A percentile compares a stretch with the other conserved stretches of the same genome.
Conservation (phyloP, 805 yeast genomes). For the Yarrowia sp. region DNA sequence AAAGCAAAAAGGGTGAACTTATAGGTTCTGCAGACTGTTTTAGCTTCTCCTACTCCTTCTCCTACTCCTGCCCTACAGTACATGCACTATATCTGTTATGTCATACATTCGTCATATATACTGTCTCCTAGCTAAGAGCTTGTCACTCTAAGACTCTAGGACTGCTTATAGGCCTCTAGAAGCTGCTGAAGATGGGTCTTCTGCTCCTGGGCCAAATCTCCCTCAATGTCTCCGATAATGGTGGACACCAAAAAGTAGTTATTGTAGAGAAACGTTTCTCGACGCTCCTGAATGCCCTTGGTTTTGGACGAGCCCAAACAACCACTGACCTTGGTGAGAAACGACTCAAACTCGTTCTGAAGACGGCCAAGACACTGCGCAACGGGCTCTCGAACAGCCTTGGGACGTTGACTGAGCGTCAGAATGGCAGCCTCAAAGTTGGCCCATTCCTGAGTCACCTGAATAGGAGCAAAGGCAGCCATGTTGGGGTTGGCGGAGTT, state of each 20-base stretch:
- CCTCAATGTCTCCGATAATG: slow-evolving; percentile 48
- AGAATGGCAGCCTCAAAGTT: slow-evolving; percentile 67
- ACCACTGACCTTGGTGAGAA: slow-evolving; percentile 65
- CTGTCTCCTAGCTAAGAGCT: not conserved
- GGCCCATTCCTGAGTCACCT: slow-evolving; percentile 76
- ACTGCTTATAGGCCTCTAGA: slow-evolving; percentile 43
- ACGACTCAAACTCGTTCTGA: slow-evolving; percentile 74
- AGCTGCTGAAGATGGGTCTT: slow-evolving; percentile 46
- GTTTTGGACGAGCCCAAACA: slow-evolving; percentile 32
- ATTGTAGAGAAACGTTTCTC: slow-evolving; percentile 69
- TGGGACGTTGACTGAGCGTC: slow-evolving; percentile 45
- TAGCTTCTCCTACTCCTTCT: too few relatives aligned
- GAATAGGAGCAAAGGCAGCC: slow-evolving; percentile 39
- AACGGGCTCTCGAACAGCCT: slow-evolving; percentile 59
- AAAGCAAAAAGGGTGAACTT: too few relatives aligned
- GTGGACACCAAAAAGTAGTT: slow-evolving; percentile 64
- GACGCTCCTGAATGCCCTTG: slow-evolving; percentile 34
- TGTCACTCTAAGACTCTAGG: not conserved
- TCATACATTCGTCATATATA: not conserved
- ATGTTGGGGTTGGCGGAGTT: slow-evolving; percentile 42
- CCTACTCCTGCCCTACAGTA: too few relatives aligned
- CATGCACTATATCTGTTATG: too few relatives aligned
- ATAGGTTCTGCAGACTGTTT: too few relatives aligned
- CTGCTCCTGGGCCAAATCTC: slow-evolving; percentile 44
- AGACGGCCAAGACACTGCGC: slow-evolving; percentile 64